Conservation (phyloP, 352 stramenopile species). For the Aphanomyces euteiches region DNA sequence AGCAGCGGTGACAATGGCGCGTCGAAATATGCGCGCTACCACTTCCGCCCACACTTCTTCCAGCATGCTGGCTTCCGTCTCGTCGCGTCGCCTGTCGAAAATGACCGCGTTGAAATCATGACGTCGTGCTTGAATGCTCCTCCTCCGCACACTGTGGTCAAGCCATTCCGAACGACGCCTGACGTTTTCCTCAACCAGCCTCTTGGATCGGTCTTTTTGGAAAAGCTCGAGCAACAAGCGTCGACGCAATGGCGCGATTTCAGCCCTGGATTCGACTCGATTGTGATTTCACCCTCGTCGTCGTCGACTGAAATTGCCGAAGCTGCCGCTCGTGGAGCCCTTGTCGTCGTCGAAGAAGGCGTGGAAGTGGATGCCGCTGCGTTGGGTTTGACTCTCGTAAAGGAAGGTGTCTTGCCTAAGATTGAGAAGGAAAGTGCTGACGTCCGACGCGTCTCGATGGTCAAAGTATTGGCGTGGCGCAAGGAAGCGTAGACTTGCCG, state of each 20-base stretch:
- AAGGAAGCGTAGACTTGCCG: background rate
- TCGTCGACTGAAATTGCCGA: too few relatives aligned
- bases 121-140: constrained; percentile 72
- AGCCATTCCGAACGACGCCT: constrained; percentile 45
- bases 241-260: constrained; percentile 6
- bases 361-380: background rate
- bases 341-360: background rate
- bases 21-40: constrained; percentile 93
- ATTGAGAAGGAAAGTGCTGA: constrained; percentile 5
- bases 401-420: constrained; percentile 2
- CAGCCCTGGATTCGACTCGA: background rate
- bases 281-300: too few relatives aligned
- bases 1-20: constrained; percentile 92
- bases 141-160: constrained; percentile 54
- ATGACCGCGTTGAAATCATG: constrained; percentile 49
- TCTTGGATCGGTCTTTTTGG: constrained; percentile 3
- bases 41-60: constrained; percentile 97
- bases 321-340: background rate
- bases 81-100: constrained; percentile 81
- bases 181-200: background rate
- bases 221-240: constrained; percentile 13
- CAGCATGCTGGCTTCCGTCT: constrained; percentile 95
- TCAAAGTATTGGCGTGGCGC: constrained; percentile 3
- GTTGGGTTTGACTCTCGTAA: background rate
- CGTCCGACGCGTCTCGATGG: constrained; percentile 7